Evolutionary conservation across 148 eudicot genomes (phyloP).

Genomic region (Cornus florida): DNA sequence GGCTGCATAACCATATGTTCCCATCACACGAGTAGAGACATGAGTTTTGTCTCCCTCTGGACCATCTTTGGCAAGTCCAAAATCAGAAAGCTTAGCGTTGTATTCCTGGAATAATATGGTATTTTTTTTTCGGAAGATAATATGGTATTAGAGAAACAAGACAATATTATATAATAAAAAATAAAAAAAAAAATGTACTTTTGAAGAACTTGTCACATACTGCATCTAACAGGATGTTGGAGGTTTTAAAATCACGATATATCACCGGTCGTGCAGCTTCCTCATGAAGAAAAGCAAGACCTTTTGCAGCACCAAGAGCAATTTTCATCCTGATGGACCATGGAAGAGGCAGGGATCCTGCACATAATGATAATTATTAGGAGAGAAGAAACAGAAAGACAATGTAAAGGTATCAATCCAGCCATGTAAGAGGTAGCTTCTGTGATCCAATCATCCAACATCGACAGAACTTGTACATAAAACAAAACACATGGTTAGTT

Average conservation of each 20-base stretch:
- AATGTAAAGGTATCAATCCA: background rate
- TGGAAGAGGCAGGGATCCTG: constrained; percentile 52
- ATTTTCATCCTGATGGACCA: constrained; percentile 57
- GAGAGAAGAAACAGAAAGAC: background rate
- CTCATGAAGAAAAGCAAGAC: constrained; percentile 52
- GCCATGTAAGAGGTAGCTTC: background rate
- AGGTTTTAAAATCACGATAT: constrained; percentile 53
- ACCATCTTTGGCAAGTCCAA: constrained; percentile 54
- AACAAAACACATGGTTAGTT: too few species aligned
- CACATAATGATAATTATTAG: constrained; percentile 6
- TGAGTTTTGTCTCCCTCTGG: constrained; percentile 52
- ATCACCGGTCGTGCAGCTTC: constrained; percentile 50
- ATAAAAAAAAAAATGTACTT: constrained; percentile 2
- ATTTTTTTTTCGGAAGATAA: too few species aligned
- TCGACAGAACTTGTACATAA: too few species aligned
- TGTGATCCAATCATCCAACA: too few species aligned
- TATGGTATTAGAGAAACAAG: constrained; percentile 15
- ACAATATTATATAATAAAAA: background rate
- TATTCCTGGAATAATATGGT: constrained; percentile 33
- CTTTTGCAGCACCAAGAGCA: constrained; percentile 53
- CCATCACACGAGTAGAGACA: constrained; percentile 55
- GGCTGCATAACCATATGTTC: constrained; percentile 51
- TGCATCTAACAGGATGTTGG: constrained; percentile 50
- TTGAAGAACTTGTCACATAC: constrained; percentile 19
- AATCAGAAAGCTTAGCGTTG: constrained; percentile 53